These are phyloP conservation scores for Triadica sebifera DNA, from an alignment of 345 rosid species.

Conservation along the genomic window DNA sequence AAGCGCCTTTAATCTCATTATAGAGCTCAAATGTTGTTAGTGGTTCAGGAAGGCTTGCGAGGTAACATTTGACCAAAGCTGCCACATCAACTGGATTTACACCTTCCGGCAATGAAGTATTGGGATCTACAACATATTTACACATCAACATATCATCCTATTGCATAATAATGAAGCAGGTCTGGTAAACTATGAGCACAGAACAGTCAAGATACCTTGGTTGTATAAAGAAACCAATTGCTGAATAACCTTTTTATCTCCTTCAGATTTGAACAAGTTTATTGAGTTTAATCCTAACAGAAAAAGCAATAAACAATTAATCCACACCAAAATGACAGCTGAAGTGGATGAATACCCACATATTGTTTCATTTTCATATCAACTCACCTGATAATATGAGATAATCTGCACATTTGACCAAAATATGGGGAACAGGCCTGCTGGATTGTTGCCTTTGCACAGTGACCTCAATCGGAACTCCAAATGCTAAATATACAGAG, in stretches of 20 bases:
- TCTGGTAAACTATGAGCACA: constrained; percentile 1
- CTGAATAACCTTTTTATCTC: constrained; percentile 64
- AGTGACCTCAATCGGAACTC: constrained; percentile 74
- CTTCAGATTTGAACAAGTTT: constrained; percentile 73
- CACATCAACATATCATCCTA: constrained; percentile 9
- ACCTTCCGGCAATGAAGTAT: constrained; percentile 73
- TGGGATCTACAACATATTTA: constrained; percentile 48
- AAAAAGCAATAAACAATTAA: constrained; percentile 4
- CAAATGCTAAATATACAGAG: constrained; percentile 57
- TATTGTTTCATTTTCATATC: constrained; percentile 4
- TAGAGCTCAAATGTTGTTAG: constrained; percentile 78
- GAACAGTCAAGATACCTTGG: constrained; percentile 49
- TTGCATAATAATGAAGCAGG: constrained; percentile 8
- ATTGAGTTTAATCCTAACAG: constrained; percentile 65
- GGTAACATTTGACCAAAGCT: constrained; percentile 70
- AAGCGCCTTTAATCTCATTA: constrained; percentile 66
- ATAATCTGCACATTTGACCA: constrained; percentile 76
- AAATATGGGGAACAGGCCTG: constrained; percentile 62
- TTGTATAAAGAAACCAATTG: constrained; percentile 77
- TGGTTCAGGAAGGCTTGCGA: constrained; percentile 93
- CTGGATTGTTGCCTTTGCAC: constrained; percentile 72
- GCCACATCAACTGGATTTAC: constrained; percentile 71
- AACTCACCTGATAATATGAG: constrained; percentile 74
- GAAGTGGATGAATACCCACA: neutral
- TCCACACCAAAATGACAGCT: neutral